Conservation (phyloP, 805 yeast genomes). For the Wickerhamiella sorbophila region DNA sequence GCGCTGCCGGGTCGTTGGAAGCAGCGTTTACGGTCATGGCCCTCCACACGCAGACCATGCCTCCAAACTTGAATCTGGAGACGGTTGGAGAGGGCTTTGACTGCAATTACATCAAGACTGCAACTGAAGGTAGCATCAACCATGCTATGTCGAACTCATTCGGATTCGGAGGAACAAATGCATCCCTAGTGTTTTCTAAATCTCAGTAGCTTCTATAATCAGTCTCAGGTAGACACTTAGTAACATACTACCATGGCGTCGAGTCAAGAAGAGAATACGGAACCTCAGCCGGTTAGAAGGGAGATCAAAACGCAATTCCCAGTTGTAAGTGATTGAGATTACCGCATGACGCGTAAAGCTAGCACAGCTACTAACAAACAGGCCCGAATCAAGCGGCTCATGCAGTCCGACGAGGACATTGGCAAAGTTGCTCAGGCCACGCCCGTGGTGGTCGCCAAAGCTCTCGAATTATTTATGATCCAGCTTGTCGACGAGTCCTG, state of each 20-base stretch:
- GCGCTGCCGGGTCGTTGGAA: slow-evolving; percentile 95
- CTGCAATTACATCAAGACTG: slow-evolving; percentile 44
- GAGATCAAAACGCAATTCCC: slow-evolving; percentile 31
- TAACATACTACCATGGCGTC: too few species aligned
- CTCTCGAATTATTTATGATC: slow-evolving; percentile 82
- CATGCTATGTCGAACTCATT: slow-evolving; percentile 78
- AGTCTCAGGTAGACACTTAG: not conserved
- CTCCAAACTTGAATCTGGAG: slow-evolving; percentile 69
- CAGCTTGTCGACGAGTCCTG: slow-evolving; percentile 75
- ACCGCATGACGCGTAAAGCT: not conserved
- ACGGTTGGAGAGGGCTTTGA: slow-evolving; percentile 34
- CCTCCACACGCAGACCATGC: slow-evolving; percentile 40
- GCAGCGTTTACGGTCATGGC: slow-evolving; percentile 67
- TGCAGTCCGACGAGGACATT: slow-evolving; percentile 97
- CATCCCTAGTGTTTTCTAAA: slow-evolving; percentile 35
- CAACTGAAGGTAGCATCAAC: slow-evolving; percentile 31
- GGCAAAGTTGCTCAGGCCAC: slow-evolving; percentile 99
- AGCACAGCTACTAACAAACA: slow-evolving; percentile 3
- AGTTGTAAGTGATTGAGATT: slow-evolving; percentile 19
- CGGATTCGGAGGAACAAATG: slow-evolving; percentile 96
- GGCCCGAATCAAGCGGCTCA: slow-evolving; percentile 87
- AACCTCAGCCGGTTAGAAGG: slow-evolving; percentile 13
- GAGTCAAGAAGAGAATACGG: not conserved
- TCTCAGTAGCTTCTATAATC: not conserved
- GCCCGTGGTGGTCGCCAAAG: slow-evolving; percentile 94